Percentiles rank a stretch among this genome's conserved stretches.
phyloP scores from a whole-genome alignment of 495 filamentous ascomycete species.

The Evansstolkia leycettana region DNA sequence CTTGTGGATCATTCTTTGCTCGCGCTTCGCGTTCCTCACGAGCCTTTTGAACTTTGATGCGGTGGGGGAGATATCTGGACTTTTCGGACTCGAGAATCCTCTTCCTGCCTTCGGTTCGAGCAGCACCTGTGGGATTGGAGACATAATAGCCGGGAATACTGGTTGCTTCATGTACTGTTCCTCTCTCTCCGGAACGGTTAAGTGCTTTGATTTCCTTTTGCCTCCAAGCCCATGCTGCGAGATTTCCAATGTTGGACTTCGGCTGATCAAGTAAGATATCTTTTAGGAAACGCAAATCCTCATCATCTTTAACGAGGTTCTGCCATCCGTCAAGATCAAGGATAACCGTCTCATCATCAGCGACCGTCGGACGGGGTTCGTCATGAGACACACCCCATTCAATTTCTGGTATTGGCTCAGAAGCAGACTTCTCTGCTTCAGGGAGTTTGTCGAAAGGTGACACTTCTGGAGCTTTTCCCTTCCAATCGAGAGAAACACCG shows the following conservation, averaged over 20 bases:
- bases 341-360: conserved; percentile 52
- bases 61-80: conserved; percentile 94
- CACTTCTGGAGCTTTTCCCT: not conserved
- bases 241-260: conserved; percentile 46
- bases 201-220: conserved; percentile 82
- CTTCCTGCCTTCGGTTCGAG: conserved; percentile 84
- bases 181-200: conserved; percentile 44
- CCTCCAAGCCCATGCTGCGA: conserved; percentile 75
- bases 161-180: conserved; percentile 38
- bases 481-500: no score
- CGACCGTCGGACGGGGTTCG: conserved; percentile 49
- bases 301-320: conserved; percentile 63
- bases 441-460: conserved; percentile 17
- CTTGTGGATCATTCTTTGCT: conserved; percentile 58
- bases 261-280: conserved; percentile 34
- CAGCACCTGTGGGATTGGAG: conserved; percentile 68
- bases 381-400: conserved; percentile 49
- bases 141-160: conserved; percentile 85
- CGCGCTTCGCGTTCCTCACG: conserved; percentile 77
- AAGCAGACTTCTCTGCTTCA: conserved; percentile 12
- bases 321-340: conserved; percentile 74
- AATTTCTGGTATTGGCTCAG: conserved; percentile 30
- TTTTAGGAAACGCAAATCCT: conserved; percentile 52
- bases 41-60: conserved; percentile 84
- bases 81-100: conserved; percentile 95